Evolutionary conservation across 352 stramenopile genomes (phyloP).

Genomic region (Pythium biforme): DNA sequence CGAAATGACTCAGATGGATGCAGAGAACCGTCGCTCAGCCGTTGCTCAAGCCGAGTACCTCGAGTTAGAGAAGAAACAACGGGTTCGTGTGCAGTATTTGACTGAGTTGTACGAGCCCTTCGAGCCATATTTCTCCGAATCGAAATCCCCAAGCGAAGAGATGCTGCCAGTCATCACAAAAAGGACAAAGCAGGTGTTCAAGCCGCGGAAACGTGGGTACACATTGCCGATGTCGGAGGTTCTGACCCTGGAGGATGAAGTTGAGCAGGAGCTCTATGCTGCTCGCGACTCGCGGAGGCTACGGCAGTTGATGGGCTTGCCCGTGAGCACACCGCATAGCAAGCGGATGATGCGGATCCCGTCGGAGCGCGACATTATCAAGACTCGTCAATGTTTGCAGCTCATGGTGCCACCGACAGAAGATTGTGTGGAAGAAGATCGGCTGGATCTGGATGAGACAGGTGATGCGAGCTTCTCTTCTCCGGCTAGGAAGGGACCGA

Average conservation of each 20-base stretch:
- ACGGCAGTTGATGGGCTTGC: constrained; percentile 24
- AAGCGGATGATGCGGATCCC: constrained; percentile 24
- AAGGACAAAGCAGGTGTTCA: constrained; percentile 14
- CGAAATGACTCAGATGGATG: constrained; percentile 46
- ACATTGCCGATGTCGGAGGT: constrained; percentile 20
- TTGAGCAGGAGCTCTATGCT: constrained; percentile 27
- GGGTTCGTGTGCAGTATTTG: constrained; percentile 32
- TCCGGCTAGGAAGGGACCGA: not conserved
- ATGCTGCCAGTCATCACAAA: constrained; percentile 51
- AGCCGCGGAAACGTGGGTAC: constrained; percentile 7
- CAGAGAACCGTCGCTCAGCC: constrained; percentile 47
- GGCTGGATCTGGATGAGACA: not conserved
- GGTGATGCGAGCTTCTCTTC: not conserved
- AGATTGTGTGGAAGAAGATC: constrained; percentile 19
- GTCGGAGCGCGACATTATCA: constrained; percentile 27
- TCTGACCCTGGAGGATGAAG: constrained; percentile 16
- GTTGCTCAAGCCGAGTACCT: constrained; percentile 30
- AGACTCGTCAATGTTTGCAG: constrained; percentile 19
- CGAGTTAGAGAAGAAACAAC: constrained; percentile 30
- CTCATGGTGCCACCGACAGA: constrained; percentile 13
- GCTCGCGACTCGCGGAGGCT: constrained; percentile 30
- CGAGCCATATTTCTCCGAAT: constrained; percentile 49
- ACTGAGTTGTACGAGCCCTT: constrained; percentile 59
- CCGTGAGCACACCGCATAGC: constrained; percentile 18
- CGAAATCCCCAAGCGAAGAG: constrained; percentile 38